Percentiles rank a stretch among this genome's conserved stretches.
Evolutionary conservation across 1,139 yeast species (phyloP).

Genomic region (Scheffersomyces titani): DNA sequence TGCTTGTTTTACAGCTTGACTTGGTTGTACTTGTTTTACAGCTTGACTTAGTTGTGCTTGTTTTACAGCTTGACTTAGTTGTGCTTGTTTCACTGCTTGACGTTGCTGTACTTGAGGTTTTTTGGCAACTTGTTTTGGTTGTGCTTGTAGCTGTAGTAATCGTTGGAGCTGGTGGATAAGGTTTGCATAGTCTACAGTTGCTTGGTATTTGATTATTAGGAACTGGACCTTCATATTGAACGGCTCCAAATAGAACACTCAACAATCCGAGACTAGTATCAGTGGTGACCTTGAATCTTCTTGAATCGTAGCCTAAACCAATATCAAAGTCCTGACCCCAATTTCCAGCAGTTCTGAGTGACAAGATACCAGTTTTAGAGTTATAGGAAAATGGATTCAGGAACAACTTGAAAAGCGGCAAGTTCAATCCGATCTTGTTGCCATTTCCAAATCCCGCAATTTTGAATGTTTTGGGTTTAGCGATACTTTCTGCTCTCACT

Average conservation of each 20-base stretch:
- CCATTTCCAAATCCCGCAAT: conserved; percentile 36
- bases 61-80: too few species aligned
- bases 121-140: neutral
- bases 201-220: conserved; percentile 17
- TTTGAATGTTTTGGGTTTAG: conserved; percentile 19
- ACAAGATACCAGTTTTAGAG: conserved; percentile 21
- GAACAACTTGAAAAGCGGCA: conserved; percentile 16
- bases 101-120: too few species aligned
- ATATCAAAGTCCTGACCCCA: conserved; percentile 19
- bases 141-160: neutral
- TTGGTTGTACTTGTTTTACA: too few species aligned
- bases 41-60: too few species aligned
- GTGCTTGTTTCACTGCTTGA: too few species aligned
- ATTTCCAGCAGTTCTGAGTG: conserved; percentile 10
- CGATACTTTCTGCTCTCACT: conserved; percentile 20
- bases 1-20: too few species aligned
- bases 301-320: conserved; percentile 20
- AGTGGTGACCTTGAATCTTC: conserved; percentile 8
- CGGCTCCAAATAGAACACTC: conserved; percentile 13
- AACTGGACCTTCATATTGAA: conserved; percentile 16
- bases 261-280: conserved; percentile 16
- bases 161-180: conserved; percentile 6
- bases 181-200: conserved; percentile 15
- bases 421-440: conserved; percentile 24
- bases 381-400: conserved; percentile 13